Evolutionary conservation across 2,329 filamentous ascomycete species (phyloP).

Genomic region (Fusarium lyarnte): DNA sequence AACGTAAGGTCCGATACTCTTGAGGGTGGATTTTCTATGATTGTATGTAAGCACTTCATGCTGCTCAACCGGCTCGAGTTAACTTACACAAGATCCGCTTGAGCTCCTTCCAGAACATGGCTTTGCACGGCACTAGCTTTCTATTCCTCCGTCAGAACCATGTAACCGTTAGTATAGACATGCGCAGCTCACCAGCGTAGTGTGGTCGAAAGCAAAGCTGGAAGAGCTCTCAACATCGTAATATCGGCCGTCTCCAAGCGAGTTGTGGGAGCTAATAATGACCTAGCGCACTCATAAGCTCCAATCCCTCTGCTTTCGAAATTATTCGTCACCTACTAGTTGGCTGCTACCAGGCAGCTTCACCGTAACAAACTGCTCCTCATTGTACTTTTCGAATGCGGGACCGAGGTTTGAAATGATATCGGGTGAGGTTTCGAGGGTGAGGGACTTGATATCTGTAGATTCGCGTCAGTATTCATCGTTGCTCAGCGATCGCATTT

Average conservation of each 20-base stretch:
- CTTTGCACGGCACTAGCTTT: constrained; percentile 87
- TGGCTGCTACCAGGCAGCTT: constrained; percentile 90
- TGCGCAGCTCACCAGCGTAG: constrained; percentile 68
- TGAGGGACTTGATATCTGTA: constrained; percentile 88
- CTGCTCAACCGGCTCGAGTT: not conserved
- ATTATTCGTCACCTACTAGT: constrained; percentile 45
- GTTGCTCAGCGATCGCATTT: not conserved
- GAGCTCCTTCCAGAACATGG: constrained; percentile 77
- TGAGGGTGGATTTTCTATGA: constrained; percentile 81
- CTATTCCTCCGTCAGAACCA: constrained; percentile 52
- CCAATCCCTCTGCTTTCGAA: not conserved
- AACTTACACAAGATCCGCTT: constrained; percentile 81
- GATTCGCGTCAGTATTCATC: constrained; percentile 32
- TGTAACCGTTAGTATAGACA: not conserved
- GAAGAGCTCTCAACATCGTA: constrained; percentile 89
- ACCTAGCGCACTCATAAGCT: constrained; percentile 61
- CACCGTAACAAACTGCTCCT: constrained; percentile 88
- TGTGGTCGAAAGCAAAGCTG: constrained; percentile 89
- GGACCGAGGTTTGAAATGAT: constrained; percentile 78
- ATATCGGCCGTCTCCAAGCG: constrained; percentile 82
- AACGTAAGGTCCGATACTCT: constrained; percentile 78
- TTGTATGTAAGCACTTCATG: constrained; percentile 31
- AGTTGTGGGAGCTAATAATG: constrained; percentile 87
- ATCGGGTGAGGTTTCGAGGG: constrained; percentile 72
- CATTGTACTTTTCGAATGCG: constrained; percentile 94